These are phyloP conservation scores for Epichloe festucae DNA, from an alignment of 2,329 filamentous ascomycete genomes.

Conservation along the genomic window DNA sequence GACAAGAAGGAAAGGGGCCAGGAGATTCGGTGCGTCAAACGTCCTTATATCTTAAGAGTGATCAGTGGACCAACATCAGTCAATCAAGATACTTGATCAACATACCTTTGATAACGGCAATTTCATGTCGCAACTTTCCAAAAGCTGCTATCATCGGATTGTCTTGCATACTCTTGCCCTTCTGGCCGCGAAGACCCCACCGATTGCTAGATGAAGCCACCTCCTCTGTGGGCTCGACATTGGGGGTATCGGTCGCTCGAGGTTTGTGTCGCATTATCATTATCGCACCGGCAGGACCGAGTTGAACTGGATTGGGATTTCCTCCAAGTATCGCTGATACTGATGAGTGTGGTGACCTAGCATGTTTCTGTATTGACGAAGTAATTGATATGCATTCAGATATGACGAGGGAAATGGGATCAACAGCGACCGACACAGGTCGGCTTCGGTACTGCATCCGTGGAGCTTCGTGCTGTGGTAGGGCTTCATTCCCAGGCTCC, in stretches of 20 bases:
- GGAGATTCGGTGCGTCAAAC: slow-evolving; percentile 79
- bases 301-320: slow-evolving; percentile 43
- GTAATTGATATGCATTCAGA: slow-evolving; percentile 99
- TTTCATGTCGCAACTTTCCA: slow-evolving; percentile 73
- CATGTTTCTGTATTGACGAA: slow-evolving; percentile 94
- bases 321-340: slow-evolving; percentile 91
- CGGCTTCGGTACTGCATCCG: slow-evolving; percentile 48
- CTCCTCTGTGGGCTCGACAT: slow-evolving; percentile 35
- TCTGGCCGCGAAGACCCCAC: slow-evolving; percentile 91
- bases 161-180: slow-evolving; percentile 93
- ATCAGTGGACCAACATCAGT: not conserved
- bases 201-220: slow-evolving; percentile 51
- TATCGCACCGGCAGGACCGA: slow-evolving; percentile 33
- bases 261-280: slow-evolving; percentile 29
- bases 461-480: slow-evolving; percentile 17
- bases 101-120: slow-evolving; percentile 71
- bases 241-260: slow-evolving; percentile 18
- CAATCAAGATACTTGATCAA: not conserved
- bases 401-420: slow-evolving; percentile 84
- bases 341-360: slow-evolving; percentile 88
- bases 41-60: slow-evolving; percentile 57
- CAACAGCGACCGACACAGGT: slow-evolving; percentile 67
- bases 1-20: slow-evolving; percentile 91
- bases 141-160: slow-evolving; percentile 95
- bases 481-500: not conserved